Base-by-base conservation (phyloP, 495 filamentous ascomycete genomes). In the Penicillium odoratum region DNA sequence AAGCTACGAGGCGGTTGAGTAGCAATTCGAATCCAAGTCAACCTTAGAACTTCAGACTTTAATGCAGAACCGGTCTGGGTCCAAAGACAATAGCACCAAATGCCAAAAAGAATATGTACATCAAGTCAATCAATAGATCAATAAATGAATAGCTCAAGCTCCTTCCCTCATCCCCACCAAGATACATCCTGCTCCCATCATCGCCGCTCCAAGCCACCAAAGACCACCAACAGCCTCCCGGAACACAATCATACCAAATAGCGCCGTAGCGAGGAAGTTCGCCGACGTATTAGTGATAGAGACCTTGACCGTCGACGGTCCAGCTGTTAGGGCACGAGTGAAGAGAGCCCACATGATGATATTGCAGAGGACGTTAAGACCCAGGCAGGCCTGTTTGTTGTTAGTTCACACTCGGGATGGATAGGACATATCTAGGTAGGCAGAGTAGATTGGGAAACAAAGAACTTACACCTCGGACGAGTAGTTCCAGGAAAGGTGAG, bases 271-370 rank as follows among this genome's bases (percentile, higher is more conserved):
- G 63, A 97, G 76, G 76, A 98, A 98, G 76, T 98, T 98, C 11
- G 90, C 78, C 26, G 89, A 88, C 4, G 93, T 97, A 68, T 98
- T 98, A 58, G 97, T 87, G 69, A 98, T 89, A 34, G 87, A 89
- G 44, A 96, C 94, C 62, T 93, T 92, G 0, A 90, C 92, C 7
- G 94, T 96, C 1, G 91, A 95, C 36, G 87, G 78, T 1, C 88
- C 89, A 30, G 86, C 85, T 0, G 92, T 89, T 26, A 98, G 82
- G 46, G 94, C 94, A n/a, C 85, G 82, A 3, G 85, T 88, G 74
- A 84, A 84, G 51, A 98, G 82, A 0, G 89, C 84, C 93, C 93
- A 98, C 93, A 97, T 98, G 28, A 95, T 83, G 53, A 86, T 85
- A 61, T 97, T 97, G 79, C 96, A 96, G 40, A 86, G 69, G 36